These are phyloP conservation scores for Byssoonygena ceratinophila DNA, from an alignment of 2,329 filamentous ascomycete species.

Conservation along the genomic window DNA sequence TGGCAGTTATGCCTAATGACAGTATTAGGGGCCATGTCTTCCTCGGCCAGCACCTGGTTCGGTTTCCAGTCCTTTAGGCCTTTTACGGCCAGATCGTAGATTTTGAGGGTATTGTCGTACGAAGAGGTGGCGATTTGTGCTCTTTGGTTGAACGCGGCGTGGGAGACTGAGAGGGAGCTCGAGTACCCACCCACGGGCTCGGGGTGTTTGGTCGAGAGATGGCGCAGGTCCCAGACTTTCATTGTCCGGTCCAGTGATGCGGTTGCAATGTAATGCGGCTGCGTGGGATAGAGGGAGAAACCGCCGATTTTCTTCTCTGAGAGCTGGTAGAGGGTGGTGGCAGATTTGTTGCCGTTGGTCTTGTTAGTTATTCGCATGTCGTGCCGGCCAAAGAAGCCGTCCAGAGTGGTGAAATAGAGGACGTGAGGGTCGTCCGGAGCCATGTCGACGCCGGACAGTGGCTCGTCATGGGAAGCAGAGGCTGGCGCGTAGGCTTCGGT, in stretches of 20 bases:
- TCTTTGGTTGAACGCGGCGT: conserved; percentile 76
- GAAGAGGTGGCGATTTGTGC: conserved; percentile 84
- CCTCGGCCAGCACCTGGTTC: conserved; percentile 48
- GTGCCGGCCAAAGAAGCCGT: conserved; percentile 68
- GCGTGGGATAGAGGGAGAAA: conserved; percentile 69
- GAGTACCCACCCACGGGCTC: conserved; percentile 68
- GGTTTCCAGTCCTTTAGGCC: conserved; percentile 50
- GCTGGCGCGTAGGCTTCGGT: conserved; percentile 69
- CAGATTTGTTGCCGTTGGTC: conserved; percentile 26
- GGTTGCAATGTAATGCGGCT: conserved; percentile 75
- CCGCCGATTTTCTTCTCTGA: conserved; percentile 93
- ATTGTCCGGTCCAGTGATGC: conserved; percentile 81
- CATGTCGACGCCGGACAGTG: conserved; percentile 77
- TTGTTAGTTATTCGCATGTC: conserved; percentile 53
- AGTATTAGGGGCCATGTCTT: conserved; percentile 57
- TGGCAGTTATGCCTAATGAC: conserved; percentile 84
- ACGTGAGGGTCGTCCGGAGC: conserved; percentile 57
- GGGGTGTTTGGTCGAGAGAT: conserved; percentile 55
- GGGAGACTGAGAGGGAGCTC: conserved; percentile 75
- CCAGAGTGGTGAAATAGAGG: conserved; percentile 77
- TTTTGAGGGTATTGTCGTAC: conserved; percentile 91
- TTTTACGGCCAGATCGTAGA: conserved; percentile 61
- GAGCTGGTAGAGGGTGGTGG: conserved; percentile 60
- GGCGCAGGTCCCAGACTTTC: conserved; percentile 85
- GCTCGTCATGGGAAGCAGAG: conserved; percentile 59